phyloP scores from a whole-genome alignment of 768 basidiomycete species.

The Roridomyces roridus region DNA sequence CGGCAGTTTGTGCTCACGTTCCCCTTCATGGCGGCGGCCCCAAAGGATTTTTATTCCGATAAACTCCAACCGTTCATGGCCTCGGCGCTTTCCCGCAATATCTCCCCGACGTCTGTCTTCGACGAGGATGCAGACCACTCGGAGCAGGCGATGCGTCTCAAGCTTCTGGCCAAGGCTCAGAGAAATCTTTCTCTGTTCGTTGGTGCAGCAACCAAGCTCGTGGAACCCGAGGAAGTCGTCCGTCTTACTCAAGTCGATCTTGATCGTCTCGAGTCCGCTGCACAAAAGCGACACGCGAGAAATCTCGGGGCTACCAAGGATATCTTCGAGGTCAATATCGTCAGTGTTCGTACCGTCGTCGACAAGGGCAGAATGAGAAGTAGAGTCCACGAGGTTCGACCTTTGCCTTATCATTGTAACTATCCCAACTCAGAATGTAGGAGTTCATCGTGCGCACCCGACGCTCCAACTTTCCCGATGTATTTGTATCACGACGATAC shows the following conservation, averaged over 20 bases:
- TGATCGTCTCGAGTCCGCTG: slow-evolving; percentile 74
- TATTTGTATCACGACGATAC: slow-evolving; percentile 91
- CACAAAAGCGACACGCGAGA: slow-evolving; percentile 65
- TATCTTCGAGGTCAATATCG: slow-evolving; percentile 89
- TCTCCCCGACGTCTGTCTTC: slow-evolving; percentile 64
- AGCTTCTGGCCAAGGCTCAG: slow-evolving; percentile 79
- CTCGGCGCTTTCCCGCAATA: slow-evolving; percentile 80
- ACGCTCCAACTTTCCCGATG: slow-evolving; percentile 71
- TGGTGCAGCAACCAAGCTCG: slow-evolving; percentile 80
- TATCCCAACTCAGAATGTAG: slow-evolving; percentile 44
- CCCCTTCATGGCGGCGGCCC: slow-evolving; percentile 91
- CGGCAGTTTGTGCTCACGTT: slow-evolving; percentile 93
- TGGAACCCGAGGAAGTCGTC: slow-evolving; percentile 88
- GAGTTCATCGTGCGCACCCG: slow-evolving; percentile 95
- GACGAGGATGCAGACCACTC: slow-evolving; percentile 60
- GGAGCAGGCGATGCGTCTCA: slow-evolving; percentile 66
- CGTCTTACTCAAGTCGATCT: slow-evolving; percentile 87
- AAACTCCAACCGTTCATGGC: slow-evolving; percentile 96
- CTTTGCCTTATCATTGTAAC: slow-evolving; percentile 5
- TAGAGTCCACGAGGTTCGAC: slow-evolving; percentile 84
- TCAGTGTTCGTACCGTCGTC: slow-evolving; percentile 82
- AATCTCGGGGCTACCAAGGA: slow-evolving; percentile 49
- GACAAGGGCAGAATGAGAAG: slow-evolving; percentile 88
- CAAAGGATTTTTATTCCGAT: slow-evolving; percentile 89
- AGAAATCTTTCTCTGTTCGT: slow-evolving; percentile 86